phyloP scores from a whole-genome alignment of 2,329 filamentous ascomycete species.

The Beauveria brongniartii region DNA sequence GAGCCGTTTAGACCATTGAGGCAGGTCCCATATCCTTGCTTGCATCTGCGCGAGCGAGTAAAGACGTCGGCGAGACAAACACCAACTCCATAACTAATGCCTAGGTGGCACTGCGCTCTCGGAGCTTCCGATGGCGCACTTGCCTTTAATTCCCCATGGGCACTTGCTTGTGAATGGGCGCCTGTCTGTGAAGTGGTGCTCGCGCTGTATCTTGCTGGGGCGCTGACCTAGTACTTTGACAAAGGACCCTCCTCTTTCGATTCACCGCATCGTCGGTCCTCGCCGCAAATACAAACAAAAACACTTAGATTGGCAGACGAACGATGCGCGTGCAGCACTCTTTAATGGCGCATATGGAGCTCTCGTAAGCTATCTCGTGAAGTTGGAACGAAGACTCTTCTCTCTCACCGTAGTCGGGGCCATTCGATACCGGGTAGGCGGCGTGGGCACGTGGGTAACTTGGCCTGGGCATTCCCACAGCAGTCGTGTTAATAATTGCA shows the following conservation, averaged over 20 bases:
- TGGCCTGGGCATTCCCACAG: not conserved
- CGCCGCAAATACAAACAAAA: not conserved
- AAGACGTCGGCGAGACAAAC: too few relatives aligned
- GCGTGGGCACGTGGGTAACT: not conserved
- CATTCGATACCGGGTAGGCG: not conserved
- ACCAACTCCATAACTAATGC: not conserved
- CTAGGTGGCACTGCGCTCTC: not conserved
- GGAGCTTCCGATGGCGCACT: conserved; percentile 3
- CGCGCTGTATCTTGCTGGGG: not conserved
- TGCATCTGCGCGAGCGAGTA: not conserved
- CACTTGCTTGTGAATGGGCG: not conserved
- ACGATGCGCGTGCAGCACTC: not conserved
- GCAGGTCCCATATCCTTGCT: not conserved
- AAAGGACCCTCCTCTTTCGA: not conserved
- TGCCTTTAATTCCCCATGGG: not conserved
- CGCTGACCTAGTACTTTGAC: not conserved
- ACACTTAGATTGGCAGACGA: not conserved
- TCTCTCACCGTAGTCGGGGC: too few relatives aligned
- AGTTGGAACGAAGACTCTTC: too few relatives aligned
- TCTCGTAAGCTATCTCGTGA: not conserved
- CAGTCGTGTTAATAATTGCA: not conserved
- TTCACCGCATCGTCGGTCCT: not conserved
- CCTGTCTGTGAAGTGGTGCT: not conserved
- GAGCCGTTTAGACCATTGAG: not conserved
- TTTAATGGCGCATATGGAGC: conserved; percentile 1